phyloP scores from a whole-genome alignment of 805 yeast genomes.

The Candida xyloterini region DNA sequence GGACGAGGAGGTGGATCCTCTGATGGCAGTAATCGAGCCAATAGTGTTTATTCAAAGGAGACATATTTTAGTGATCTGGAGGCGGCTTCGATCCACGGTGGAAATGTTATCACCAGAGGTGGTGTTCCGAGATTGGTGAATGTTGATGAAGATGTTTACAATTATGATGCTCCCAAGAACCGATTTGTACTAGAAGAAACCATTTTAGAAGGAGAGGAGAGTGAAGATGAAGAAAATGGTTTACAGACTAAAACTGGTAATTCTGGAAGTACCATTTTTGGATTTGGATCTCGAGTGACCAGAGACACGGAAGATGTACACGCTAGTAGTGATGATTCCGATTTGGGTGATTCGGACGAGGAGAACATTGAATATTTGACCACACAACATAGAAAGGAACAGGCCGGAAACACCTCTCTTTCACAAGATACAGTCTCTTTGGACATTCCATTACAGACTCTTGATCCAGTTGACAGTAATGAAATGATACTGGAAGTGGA shows the following conservation, averaged over 20 bases:
- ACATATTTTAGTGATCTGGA: slow-evolving; percentile 34
- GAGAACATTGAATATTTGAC: slow-evolving; percentile 32
- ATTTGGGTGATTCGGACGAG: slow-evolving; percentile 31
- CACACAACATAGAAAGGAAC: slow-evolving; percentile 24
- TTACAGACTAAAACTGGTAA: neutral
- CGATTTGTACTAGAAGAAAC: slow-evolving; percentile 19
- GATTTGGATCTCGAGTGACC: slow-evolving; percentile 17
- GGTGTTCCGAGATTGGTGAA: slow-evolving; percentile 27
- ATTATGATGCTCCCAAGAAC: slow-evolving; percentile 23
- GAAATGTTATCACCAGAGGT: slow-evolving; percentile 29
- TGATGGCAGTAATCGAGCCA: slow-evolving; percentile 21
- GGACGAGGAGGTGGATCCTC: slow-evolving; percentile 16
- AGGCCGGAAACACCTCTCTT: slow-evolving; percentile 13
- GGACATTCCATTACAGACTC: slow-evolving; percentile 18
- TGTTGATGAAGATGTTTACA: slow-evolving; percentile 27
- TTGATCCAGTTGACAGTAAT: slow-evolving; percentile 14
- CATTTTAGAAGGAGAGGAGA: slow-evolving; percentile 21
- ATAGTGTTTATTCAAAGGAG: slow-evolving; percentile 31
- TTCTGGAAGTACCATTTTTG: neutral
- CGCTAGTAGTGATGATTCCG: slow-evolving; percentile 23
- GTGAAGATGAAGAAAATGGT: slow-evolving; percentile 22
- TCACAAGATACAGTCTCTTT: slow-evolving; percentile 6
- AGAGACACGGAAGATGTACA: slow-evolving; percentile 11
- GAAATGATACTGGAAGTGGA: slow-evolving; percentile 21
- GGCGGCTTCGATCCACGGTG: slow-evolving; percentile 33